Evolutionary conservation across 768 basidiomycete genomes (phyloP), one percentile per base, ranked within the genome.

Genomic region (Chalciporus chontae): DNA sequence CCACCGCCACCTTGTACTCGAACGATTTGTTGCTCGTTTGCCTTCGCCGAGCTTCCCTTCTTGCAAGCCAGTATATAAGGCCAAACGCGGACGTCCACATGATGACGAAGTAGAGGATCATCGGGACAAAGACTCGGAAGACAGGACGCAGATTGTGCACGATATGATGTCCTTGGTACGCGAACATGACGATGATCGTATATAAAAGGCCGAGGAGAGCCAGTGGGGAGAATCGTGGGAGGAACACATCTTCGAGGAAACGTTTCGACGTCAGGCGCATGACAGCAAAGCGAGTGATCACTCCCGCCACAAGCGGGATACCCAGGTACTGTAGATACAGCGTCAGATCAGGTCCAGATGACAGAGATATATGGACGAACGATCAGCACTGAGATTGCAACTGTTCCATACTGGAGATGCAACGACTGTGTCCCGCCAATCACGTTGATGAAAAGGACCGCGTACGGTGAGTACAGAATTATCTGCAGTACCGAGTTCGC

Each of bases 401-500:
- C 82, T 17, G 74, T 57, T 3, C 75, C 73, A 49, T 90, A 88
- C 2, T 71, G 63, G 32, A 88, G 72, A 50, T 75, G 76, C 15
- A 59, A 50, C 10, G 70, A 57, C 3, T 62, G 46, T 4, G 54
- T 60, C 3, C 75, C 79, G 5, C 85, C 80, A 43, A 93, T 78
- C 39, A 83, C 68, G 57, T 90, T 81, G 60, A 92, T 76, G 64
- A 92, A 89, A 17, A 90, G 69, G 0, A 92, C 63, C 1, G 86
- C 77, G 54, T 78, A 83, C 0, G 90, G 90, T 2, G 88, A 83
- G 45, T 66, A 68, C 9, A 92, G 73, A 3, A 83, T 66, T 26
- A 91, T 87, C 65, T 93, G 91, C 31, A 94, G 70, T 5, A 86
- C 55, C 4, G 88, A 86, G 62, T 94, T 93, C 61, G 90, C 67